Conservation (phyloP, 345 rosid species). For the Capsella bursapastoris region DNA sequence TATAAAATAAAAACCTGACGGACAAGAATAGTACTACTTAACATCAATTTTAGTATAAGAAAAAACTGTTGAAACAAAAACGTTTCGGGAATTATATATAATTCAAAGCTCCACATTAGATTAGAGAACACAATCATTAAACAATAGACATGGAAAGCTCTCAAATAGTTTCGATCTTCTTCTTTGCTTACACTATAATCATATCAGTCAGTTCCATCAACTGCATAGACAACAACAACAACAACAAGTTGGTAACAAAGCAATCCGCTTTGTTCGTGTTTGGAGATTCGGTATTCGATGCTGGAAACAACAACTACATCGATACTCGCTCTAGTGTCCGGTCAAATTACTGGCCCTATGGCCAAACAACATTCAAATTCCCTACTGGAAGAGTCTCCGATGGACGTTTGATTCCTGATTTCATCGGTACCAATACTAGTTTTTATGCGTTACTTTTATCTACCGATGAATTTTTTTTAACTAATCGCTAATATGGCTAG, state of each 20-base stretch:
- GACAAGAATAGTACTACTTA: too few relatives aligned
- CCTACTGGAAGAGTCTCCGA: slow-evolving; percentile 18
- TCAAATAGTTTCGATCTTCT: neutral
- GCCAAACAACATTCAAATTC: neutral
- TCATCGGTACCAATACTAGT: neutral
- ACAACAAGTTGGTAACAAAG: neutral
- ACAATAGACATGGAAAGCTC: neutral
- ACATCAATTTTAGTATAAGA: too few relatives aligned
- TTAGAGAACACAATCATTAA: neutral
- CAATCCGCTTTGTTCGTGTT: slow-evolving; percentile 10
- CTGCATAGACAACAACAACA: neutral
- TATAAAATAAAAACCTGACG: too few relatives aligned
- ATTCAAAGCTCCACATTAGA: neutral
- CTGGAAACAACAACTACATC: slow-evolving; percentile 11
- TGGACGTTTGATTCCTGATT: slow-evolving; percentile 14
- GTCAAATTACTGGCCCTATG: slow-evolving; percentile 11
- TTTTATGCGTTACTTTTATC: neutral
- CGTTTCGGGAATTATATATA: too few relatives aligned
- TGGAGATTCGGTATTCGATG: slow-evolving; percentile 18
- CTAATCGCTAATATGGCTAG: neutral
- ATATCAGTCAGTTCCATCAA: neutral
- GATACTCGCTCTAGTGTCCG: slow-evolving; percentile 9
- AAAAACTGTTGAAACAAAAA: too few relatives aligned
- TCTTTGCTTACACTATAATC: neutral
- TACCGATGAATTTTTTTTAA: neutral